These are phyloP conservation scores for Cryphonectria radicalis DNA, from an alignment of 2,329 filamentous ascomycete genomes.

Conservation along the genomic window DNA sequence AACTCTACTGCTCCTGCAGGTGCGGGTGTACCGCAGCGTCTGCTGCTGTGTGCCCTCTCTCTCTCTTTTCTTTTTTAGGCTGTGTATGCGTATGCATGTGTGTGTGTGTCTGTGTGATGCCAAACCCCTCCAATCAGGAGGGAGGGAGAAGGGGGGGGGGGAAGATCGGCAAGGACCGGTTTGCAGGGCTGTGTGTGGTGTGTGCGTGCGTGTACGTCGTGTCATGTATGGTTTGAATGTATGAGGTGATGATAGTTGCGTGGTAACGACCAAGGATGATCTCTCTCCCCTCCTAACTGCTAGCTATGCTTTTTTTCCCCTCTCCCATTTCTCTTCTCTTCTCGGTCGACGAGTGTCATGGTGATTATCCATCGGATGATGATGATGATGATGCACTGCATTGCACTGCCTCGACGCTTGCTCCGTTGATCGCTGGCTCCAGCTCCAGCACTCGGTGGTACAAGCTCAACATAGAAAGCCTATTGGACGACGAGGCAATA, in stretches of 20 bases:
- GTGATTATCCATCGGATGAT: background rate
- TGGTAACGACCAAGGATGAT: background rate
- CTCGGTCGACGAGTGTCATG: background rate
- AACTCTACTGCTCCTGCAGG: constrained; percentile 6
- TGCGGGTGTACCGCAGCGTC: background rate
- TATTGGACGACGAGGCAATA: background rate
- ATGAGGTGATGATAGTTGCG: background rate
- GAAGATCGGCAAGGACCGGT: background rate
- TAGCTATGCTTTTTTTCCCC: background rate
- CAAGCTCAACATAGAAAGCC: background rate
- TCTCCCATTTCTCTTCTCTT: background rate
- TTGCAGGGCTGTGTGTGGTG: background rate
- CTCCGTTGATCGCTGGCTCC: background rate
- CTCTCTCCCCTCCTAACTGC: background rate
- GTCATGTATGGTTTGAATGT: background rate
- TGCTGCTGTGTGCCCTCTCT: background rate
- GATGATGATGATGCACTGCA: background rate
- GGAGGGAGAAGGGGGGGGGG: too few relatives aligned
- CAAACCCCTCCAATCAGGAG: background rate
- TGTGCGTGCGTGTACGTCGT: background rate
- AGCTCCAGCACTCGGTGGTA: background rate
- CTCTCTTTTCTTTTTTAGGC: background rate
- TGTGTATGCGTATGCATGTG: background rate
- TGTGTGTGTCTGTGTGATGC: background rate
- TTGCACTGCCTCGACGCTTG: background rate